Percentiles rank a stretch among this genome's conserved stretches.
Evolutionary conservation across 805 yeast genomes (phyloP).

Genomic region (Pichia deserticola): DNA sequence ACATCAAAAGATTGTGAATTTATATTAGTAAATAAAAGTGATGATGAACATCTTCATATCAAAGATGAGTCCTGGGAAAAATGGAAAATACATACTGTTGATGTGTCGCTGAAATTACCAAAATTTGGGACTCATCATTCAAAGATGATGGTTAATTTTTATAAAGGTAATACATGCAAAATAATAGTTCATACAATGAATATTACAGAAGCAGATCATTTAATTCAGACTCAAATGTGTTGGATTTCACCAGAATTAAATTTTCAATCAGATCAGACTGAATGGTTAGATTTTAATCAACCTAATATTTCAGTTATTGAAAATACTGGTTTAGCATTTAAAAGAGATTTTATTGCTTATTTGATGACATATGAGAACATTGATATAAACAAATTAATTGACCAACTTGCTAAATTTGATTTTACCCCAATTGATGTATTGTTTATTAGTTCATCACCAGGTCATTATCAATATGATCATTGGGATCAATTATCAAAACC

Average conservation of each 20-base stretch:
- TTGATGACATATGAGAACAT: slow-evolving; percentile 34
- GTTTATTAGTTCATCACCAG: slow-evolving; percentile 51
- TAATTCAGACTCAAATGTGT: slow-evolving; percentile 54
- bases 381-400: slow-evolving; percentile 24
- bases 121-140: slow-evolving; percentile 53
- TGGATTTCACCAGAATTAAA: slow-evolving; percentile 50
- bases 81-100: slow-evolving; percentile 20
- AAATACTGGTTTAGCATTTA: slow-evolving; percentile 31
- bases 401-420: slow-evolving; percentile 30
- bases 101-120: slow-evolving; percentile 21
- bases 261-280: neutral
- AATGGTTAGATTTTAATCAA: slow-evolving; percentile 5
- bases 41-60: slow-evolving; percentile 29
- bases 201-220: slow-evolving; percentile 46
- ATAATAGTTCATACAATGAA: slow-evolving; percentile 56
- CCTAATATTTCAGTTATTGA: neutral
- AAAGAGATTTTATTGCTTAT: slow-evolving; percentile 38
- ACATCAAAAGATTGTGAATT: slow-evolving; percentile 16
- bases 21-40: slow-evolving; percentile 25
- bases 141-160: slow-evolving; percentile 57
- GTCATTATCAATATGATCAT: slow-evolving; percentile 22
- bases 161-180: slow-evolving; percentile 37
- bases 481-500: slow-evolving; percentile 9
- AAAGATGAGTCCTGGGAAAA: slow-evolving; percentile 21
- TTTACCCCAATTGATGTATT: slow-evolving; percentile 44